Evolutionary conservation across 2,329 filamentous ascomycete species (phyloP).

Genomic region (Penicillium sp.): DNA sequence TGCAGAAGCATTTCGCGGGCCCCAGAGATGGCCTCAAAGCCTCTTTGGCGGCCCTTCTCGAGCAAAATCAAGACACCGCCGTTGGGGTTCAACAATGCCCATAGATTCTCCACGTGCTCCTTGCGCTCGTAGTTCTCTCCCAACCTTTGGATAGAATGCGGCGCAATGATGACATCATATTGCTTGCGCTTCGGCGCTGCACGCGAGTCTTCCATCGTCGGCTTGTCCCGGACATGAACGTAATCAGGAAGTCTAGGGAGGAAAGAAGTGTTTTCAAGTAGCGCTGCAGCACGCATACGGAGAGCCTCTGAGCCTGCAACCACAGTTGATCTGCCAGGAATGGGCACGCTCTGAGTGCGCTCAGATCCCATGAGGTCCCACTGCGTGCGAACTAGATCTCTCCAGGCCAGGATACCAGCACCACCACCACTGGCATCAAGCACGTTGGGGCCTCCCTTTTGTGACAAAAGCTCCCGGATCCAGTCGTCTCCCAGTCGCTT

Average conservation of each 20-base stretch:
- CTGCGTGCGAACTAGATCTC: constrained; percentile 76
- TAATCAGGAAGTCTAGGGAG: constrained; percentile 90
- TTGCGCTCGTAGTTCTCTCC: constrained; percentile 77
- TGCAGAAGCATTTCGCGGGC: constrained; percentile 78
- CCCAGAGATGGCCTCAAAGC: constrained; percentile 88
- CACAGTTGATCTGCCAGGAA: constrained; percentile 73
- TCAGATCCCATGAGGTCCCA: constrained; percentile 68
- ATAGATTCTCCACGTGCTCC: constrained; percentile 81
- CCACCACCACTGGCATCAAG: constrained; percentile 65
- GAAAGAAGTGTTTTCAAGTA: constrained; percentile 89
- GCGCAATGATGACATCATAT: constrained; percentile 88
- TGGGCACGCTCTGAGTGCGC: constrained; percentile 41
- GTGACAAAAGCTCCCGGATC: constrained; percentile 58
- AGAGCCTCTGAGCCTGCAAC: constrained; percentile 75
- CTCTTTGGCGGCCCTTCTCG: constrained; percentile 87
- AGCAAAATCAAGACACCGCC: constrained; percentile 85
- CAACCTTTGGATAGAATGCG: constrained; percentile 76
- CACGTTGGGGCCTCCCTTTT: constrained; percentile 59
- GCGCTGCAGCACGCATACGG: constrained; percentile 70
- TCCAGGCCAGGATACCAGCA: constrained; percentile 63
- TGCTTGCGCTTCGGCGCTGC: constrained; percentile 66
- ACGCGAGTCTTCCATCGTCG: constrained; percentile 59
- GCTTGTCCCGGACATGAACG: constrained; percentile 62
- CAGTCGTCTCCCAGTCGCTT: constrained; percentile 61
- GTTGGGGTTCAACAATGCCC: constrained; percentile 79